Conservation (phyloP, 352 stramenopile genomes). For the Phytopythium litorale region DNA sequence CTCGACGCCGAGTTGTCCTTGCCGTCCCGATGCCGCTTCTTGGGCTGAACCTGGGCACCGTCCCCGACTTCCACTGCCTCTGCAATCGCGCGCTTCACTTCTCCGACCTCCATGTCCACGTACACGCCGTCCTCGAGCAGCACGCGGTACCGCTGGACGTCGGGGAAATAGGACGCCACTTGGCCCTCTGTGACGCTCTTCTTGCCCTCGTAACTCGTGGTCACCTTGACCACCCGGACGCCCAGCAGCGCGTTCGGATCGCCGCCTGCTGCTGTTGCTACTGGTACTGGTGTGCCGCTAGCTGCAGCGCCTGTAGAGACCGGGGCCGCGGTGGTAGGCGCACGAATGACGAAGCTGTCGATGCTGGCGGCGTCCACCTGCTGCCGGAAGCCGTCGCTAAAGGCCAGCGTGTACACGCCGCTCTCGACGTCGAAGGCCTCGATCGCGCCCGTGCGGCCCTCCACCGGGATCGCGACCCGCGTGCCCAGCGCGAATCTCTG, state of each 20-base stretch:
- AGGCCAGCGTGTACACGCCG: slow-evolving; percentile 47
- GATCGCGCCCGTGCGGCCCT: slow-evolving; percentile 60
- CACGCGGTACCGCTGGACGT: slow-evolving; percentile 41
- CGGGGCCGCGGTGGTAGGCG: slow-evolving; percentile 4
- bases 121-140: slow-evolving; percentile 38
- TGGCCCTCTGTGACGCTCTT: slow-evolving; percentile 29
- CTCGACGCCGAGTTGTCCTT: slow-evolving; percentile 11
- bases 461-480: slow-evolving; percentile 51
- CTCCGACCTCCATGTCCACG: slow-evolving; percentile 37
- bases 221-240: slow-evolving; percentile 31
- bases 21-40: slow-evolving; percentile 6
- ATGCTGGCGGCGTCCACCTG: slow-evolving; percentile 23
- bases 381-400: slow-evolving; percentile 45
- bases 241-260: slow-evolving; percentile 47
- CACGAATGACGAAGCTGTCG: slow-evolving; percentile 37
- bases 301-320: neutral
- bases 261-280: slow-evolving; percentile 4
- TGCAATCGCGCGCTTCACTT: slow-evolving; percentile 20
- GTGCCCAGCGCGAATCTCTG: slow-evolving; percentile 44
- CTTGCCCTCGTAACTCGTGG: slow-evolving; percentile 45
- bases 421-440: slow-evolving; percentile 29
- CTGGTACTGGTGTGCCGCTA: neutral
- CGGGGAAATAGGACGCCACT: slow-evolving; percentile 43
- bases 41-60: neutral
- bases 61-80: slow-evolving; percentile 3